phyloP scores from a whole-genome alignment of 495 filamentous ascomycete species.

The Xylaria telfairii region DNA sequence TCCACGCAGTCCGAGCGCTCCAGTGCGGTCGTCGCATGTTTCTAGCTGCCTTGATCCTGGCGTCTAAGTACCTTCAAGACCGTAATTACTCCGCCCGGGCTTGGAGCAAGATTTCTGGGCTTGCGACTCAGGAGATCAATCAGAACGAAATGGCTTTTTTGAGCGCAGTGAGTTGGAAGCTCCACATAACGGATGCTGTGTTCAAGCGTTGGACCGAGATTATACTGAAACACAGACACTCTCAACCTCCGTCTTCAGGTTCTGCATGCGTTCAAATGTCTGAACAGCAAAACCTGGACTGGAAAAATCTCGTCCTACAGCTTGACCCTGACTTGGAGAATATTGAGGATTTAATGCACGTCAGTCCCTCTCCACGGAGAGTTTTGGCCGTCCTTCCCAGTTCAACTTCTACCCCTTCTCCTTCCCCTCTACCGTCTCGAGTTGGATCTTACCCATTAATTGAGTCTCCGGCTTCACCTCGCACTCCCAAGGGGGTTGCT shows the following conservation, averaged over 20 bases:
- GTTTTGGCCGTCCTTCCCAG: conserved; percentile 43
- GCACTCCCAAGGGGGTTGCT: conserved; percentile 49
- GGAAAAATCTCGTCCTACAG: conserved; percentile 77
- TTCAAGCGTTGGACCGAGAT: conserved; percentile 95
- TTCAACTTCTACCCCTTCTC: conserved; percentile 42
- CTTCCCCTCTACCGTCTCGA: conserved; percentile 39
- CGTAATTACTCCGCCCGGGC: conserved; percentile 96
- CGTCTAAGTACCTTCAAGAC: conserved; percentile 97
- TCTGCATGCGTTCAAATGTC: conserved; percentile 47
- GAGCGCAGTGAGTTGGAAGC: conserved; percentile 86
- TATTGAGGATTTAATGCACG: conserved; percentile 55
- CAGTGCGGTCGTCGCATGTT: conserved; percentile 99
- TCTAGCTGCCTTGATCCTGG: conserved; percentile 87
- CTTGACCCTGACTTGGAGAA: conserved; percentile 79
- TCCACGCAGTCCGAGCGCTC: conserved; percentile 75
- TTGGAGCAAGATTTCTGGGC: conserved; percentile 97
- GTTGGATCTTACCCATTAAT: conserved; percentile 3
- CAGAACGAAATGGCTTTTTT: conserved; percentile 95
- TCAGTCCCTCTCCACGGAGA: conserved; percentile 33
- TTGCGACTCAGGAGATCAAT: conserved; percentile 91
- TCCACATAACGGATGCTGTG: conserved; percentile 86
- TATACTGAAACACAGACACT: conserved; percentile 82
- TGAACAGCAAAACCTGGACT: conserved; percentile 61
- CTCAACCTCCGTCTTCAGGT: conserved; percentile 65
- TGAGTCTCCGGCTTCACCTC: conserved; percentile 47